Base-by-base conservation (phyloP, 768 basidiomycete genomes). In the Termitomyces sp. region DNA sequence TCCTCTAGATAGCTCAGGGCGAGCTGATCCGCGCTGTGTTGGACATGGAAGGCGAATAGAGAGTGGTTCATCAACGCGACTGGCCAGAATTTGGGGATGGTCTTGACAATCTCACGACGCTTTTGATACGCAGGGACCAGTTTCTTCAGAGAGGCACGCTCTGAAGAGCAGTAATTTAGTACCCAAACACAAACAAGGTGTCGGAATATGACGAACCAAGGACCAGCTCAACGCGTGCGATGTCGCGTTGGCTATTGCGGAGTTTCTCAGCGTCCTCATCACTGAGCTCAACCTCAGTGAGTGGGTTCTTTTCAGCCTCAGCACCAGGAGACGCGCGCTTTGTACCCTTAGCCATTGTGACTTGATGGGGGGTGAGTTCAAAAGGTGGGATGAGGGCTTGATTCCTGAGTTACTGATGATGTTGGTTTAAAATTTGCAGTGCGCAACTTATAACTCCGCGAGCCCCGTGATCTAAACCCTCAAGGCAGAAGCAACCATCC, bases 1-100 rank as follows among this genome's bases (percentile, higher is more conserved):
- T 96, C 92, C 67, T 92, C 87, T 57, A 95, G 76, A 69, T 88
- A 91, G 69, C 82, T 86, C 72, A 97, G 72, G 12, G 94, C 94
- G 60, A 85, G 78, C 68, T 87, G 84, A 73, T 97, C 95, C 19
- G 85, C 80, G 53, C 76, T 80, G 68, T 91, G 89, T 66, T 88
- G 86, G 32, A 79, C 79, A 68, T 87, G 83, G 63, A 86, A 75
- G 37, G 82, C 77, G 67, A 92, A 74, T 62, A 84, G 63, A 47
- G 68, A 63, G 71, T 90, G 76, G 75, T 91, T 89, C 83, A 90
- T 82, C 64, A 94, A 75, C 42, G 91, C 89, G 59, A 89, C 81
- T n/a, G 89, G 82, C 92, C 92, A 94, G 75, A 93, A 93, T 67
- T 86, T 87, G 54, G 80, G 71, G 67, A 94, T 90, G 25, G 71